These are phyloP conservation scores for Blastomyces silverae DNA, from an alignment of 2,329 filamentous ascomycete genomes.

Conservation along the genomic window DNA sequence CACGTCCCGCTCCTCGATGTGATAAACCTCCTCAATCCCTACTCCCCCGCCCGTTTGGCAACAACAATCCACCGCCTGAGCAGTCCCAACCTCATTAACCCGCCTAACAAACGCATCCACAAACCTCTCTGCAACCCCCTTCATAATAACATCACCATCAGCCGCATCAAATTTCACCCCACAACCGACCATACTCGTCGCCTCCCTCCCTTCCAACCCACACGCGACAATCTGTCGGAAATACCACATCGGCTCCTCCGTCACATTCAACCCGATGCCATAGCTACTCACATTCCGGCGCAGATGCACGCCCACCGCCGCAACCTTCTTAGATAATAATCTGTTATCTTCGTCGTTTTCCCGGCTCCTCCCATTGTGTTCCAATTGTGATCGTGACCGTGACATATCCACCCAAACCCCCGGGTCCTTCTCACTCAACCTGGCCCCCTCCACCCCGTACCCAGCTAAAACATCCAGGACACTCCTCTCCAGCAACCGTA, in stretches of 20 bases:
- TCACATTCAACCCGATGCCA: slow-evolving; percentile 63
- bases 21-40: slow-evolving; percentile 38
- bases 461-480: slow-evolving; percentile 59
- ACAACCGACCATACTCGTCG: slow-evolving; percentile 65
- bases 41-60: slow-evolving; percentile 31
- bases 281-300: slow-evolving; percentile 75
- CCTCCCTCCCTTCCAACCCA: slow-evolving; percentile 70
- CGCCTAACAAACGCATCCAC: slow-evolving; percentile 36
- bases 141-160: slow-evolving; percentile 41
- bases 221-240: slow-evolving; percentile 75
- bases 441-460: slow-evolving; percentile 53
- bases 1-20: slow-evolving; percentile 32
- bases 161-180: slow-evolving; percentile 32
- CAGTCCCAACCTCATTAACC: slow-evolving; percentile 27
- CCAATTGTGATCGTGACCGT: slow-evolving; percentile 16
- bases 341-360: slow-evolving; percentile 26
- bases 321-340: slow-evolving; percentile 61
- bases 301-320: slow-evolving; percentile 86
- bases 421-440: slow-evolving; percentile 61
- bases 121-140: slow-evolving; percentile 38
- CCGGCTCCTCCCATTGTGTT: slow-evolving; percentile 21
- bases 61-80: not conserved
- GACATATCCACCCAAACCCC: slow-evolving; percentile 66
- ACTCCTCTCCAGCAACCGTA: slow-evolving; percentile 67
- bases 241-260: slow-evolving; percentile 57